Evolutionary conservation across 768 basidiomycete species (phyloP).

Genomic region (Rhizopogon vesiculosus): DNA sequence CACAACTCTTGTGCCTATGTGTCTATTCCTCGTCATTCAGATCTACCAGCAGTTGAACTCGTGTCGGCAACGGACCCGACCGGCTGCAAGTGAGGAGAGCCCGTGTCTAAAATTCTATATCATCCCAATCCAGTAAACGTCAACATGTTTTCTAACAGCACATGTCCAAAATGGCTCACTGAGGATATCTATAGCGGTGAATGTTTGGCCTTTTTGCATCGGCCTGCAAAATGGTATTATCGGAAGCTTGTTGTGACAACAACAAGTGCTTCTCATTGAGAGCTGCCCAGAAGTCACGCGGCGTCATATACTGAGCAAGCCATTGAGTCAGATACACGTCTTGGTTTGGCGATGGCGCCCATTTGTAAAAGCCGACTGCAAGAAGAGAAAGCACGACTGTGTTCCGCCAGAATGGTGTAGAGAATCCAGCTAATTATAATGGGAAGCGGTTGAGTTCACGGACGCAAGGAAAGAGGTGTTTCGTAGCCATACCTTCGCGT

Average conservation of each 20-base stretch:
- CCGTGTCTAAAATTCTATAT: slow-evolving; percentile 50
- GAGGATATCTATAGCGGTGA: slow-evolving; percentile 66
- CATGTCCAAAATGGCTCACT: slow-evolving; percentile 41
- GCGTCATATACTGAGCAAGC: slow-evolving; percentile 54
- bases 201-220: slow-evolving; percentile 41
- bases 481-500: slow-evolving; percentile 49
- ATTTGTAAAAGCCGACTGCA: slow-evolving; percentile 59
- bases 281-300: slow-evolving; percentile 49
- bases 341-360: slow-evolving; percentile 55
- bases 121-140: slow-evolving; percentile 7
- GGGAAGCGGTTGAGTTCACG: background rate
- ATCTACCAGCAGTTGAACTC: slow-evolving; percentile 30
- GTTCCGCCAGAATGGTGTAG: slow-evolving; percentile 64
- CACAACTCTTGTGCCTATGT: background rate
- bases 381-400: slow-evolving; percentile 47
- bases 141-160: background rate
- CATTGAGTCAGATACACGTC: slow-evolving; percentile 64
- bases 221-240: slow-evolving; percentile 37
- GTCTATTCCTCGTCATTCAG: slow-evolving; percentile 3
- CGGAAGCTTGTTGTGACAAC: slow-evolving; percentile 36
- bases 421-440: slow-evolving; percentile 46
- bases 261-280: slow-evolving; percentile 53
- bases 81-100: slow-evolving; percentile 54
- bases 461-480: background rate
- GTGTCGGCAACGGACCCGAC: slow-evolving; percentile 46